phyloP scores from a whole-genome alignment of 768 basidiomycete species.

The Xerocomus spinulosus region DNA sequence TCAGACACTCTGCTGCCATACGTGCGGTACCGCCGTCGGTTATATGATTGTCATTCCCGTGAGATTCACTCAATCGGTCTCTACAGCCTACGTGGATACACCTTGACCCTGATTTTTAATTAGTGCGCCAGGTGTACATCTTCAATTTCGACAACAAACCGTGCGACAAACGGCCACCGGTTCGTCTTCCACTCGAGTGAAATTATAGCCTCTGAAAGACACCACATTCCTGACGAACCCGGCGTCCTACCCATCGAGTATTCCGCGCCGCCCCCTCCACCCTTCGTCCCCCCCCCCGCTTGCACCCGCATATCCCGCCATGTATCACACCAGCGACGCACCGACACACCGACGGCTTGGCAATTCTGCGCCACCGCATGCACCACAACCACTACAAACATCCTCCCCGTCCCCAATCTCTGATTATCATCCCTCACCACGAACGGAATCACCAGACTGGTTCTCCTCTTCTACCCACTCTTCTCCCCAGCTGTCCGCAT shows the following conservation, averaged over 20 bases:
- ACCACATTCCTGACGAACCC: conserved; percentile 58
- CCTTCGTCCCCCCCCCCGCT: conserved; percentile 32
- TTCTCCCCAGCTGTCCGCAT: conserved; percentile 23
- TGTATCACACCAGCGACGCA: conserved; percentile 20
- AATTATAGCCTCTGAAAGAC: conserved; percentile 57
- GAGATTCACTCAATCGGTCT: conserved; percentile 12
- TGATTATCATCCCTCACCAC: conserved; percentile 23
- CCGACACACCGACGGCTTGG: conserved; percentile 22
- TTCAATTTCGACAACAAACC: conserved; percentile 60
- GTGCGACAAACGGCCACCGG: conserved; percentile 77
- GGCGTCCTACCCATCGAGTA: conserved; percentile 51
- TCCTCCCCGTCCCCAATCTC: conserved; percentile 12
- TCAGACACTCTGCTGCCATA: conserved; percentile 74
- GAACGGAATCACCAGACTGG: conserved; percentile 20
- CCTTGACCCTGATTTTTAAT: conserved; percentile 11
- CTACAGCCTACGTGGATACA: conserved; percentile 5
- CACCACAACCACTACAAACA: conserved; percentile 20
- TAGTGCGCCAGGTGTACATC: conserved; percentile 71
- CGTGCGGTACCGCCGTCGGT: conserved; percentile 69
- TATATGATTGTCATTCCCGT: conserved; percentile 77
- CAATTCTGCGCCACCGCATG: conserved; percentile 13
- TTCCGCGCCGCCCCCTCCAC: conserved; percentile 28
- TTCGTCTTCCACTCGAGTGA: conserved; percentile 82
- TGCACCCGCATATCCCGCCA: conserved; percentile 27
- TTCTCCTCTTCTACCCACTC: conserved; percentile 19